Conservation (phyloP, 2,329 filamentous ascomycete genomes). For the Juglanconis juglandina region DNA sequence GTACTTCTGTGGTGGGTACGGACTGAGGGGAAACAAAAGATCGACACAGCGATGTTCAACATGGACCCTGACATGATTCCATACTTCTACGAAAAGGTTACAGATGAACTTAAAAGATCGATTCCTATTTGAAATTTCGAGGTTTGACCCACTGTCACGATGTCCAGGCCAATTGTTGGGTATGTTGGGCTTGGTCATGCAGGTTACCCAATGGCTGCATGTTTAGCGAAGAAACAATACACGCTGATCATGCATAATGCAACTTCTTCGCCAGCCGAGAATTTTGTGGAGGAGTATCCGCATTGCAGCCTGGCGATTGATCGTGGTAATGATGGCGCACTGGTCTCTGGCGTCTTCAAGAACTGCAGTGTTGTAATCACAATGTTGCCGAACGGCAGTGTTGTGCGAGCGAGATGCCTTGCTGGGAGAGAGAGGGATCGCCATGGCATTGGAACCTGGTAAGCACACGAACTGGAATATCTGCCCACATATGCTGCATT, state of each 20-base stretch:
- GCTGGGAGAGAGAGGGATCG: background rate
- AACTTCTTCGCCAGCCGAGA: background rate
- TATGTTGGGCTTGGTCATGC: background rate
- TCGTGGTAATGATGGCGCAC: background rate
- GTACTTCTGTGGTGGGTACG: too few species aligned
- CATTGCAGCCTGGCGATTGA: background rate
- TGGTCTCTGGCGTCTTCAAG: background rate
- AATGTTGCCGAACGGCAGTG: background rate
- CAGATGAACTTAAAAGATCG: too few species aligned
- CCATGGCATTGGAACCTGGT: background rate
- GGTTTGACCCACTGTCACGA: background rate
- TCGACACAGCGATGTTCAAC: too few species aligned
- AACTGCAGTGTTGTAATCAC: background rate
- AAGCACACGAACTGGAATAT: background rate
- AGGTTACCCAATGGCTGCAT: background rate
- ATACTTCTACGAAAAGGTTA: too few species aligned
- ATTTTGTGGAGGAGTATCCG: background rate
- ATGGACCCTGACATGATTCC: too few species aligned
- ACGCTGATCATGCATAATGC: background rate
- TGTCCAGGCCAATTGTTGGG: background rate
- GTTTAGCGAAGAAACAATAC: background rate
- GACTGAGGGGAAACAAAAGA: too few species aligned
- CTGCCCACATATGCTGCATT: background rate
- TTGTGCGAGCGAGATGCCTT: background rate
- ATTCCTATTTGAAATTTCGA: background rate